Evolutionary conservation across 2,329 filamentous ascomycete species (phyloP).

Genomic region (Verticillium zaregamsianum): DNA sequence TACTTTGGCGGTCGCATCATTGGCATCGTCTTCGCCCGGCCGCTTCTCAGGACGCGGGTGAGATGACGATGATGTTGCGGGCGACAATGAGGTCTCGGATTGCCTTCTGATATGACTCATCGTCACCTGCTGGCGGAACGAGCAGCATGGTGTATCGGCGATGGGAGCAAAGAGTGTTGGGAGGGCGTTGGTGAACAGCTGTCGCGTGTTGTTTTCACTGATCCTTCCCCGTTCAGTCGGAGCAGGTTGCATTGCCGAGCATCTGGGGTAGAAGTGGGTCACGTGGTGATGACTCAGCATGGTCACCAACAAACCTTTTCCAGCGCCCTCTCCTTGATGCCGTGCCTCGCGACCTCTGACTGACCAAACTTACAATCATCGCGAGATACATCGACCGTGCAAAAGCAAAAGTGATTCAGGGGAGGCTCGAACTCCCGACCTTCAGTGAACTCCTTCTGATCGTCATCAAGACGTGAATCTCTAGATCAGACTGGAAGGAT

Average conservation of each 20-base stretch:
- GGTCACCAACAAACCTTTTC: not conserved
- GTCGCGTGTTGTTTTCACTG: not conserved
- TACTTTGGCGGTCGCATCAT: conserved; percentile 5
- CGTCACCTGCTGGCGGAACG: not conserved
- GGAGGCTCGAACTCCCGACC: conserved; percentile 6
- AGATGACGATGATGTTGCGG: not conserved
- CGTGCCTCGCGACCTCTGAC: too few relatives aligned
- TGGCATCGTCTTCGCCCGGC: not conserved
- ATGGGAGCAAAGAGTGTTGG: not conserved
- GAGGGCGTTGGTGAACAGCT: not conserved
- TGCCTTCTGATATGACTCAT: not conserved
- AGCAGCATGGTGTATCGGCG: not conserved
- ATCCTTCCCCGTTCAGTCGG: not conserved
- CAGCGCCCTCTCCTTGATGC: not conserved
- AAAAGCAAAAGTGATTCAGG: conserved; percentile 2
- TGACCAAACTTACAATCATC: too few relatives aligned
- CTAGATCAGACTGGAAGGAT: conserved; percentile 5
- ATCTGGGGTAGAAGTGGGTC: not conserved
- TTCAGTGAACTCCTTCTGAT: conserved; percentile 2
- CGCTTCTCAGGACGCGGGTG: not conserved
- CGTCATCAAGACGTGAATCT: not conserved
- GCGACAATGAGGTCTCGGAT: not conserved
- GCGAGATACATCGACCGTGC: not conserved
- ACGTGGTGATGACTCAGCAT: not conserved
- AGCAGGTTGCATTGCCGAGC: not conserved